phyloP scores from a whole-genome alignment of 2,329 filamentous ascomycete genomes.

The Aspergillus ibericus region DNA sequence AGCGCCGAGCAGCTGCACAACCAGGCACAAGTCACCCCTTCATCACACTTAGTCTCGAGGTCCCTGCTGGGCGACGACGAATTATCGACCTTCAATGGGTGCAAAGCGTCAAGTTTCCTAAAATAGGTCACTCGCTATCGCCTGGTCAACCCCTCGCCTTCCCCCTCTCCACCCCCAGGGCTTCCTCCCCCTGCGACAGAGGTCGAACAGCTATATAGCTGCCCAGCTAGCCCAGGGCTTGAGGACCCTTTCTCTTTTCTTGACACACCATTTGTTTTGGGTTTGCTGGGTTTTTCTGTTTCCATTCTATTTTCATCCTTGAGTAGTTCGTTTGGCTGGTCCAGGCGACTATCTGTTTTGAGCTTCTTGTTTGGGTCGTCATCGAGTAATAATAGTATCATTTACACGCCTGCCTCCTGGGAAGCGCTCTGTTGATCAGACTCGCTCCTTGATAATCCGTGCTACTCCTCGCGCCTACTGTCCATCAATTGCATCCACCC shows the following conservation, averaged over 20 bases:
- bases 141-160: background rate
- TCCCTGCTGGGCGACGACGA: conserved; percentile 1
- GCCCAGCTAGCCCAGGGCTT: conserved; percentile 22
- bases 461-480: conserved; percentile 12
- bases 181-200: background rate
- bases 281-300: conserved; percentile 28
- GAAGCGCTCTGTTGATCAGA: conserved; percentile 40
- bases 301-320: conserved; percentile 36
- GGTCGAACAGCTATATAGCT: conserved; percentile 34
- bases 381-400: conserved; percentile 27
- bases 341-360: conserved; percentile 34
- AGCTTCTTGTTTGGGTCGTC: background rate
- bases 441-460: conserved; percentile 12
- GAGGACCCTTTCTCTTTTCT: conserved; percentile 17
- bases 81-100: background rate
- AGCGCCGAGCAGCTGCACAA: conserved; percentile 21
- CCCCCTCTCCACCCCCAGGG: background rate
- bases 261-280: conserved; percentile 36
- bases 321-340: conserved; percentile 44
- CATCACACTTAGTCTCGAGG: conserved; percentile 16
- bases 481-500: background rate
- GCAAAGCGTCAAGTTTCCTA: background rate
- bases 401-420: conserved; percentile 20
- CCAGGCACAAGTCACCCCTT: conserved; percentile 10
- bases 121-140: background rate